Evolutionary conservation across 192 early-diverging fungal genomes (phyloP), one percentile per base, ranked within the genome.

Genomic region (Phycomyces nitens): DNA sequence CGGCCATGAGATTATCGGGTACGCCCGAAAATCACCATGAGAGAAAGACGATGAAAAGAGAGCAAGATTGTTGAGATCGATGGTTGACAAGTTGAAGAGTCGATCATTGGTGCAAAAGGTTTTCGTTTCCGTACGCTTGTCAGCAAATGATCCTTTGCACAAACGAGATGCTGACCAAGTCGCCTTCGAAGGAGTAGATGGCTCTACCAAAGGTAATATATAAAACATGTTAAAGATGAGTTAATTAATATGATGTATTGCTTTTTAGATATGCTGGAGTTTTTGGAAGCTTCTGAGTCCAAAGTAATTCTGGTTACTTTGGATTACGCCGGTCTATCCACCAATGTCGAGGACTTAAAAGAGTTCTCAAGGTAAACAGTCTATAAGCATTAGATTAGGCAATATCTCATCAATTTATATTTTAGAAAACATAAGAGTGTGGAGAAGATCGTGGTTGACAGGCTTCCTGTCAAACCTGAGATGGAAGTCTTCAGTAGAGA

Each of bases 261-360:
- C 56, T 21, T 58, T 58, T 58, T 58, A 58, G 56, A 58, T 58
- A 23, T 58, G 39, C 23, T 58, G 39, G 58, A 49, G 41, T 60
- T 60, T 23, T 60, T 60, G 29, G 47, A 49, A 6, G 12, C 42
- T 16, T 47, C 58, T 22, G 47, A 60, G 47, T 47, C 29, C 18
- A 15, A 60, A 60, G 42, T 60, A 29, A 60, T 60, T 18, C 47
- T 60, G 24, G 58, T 60, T 16, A 26, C 27, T 44, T n/a, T 60
- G 43, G 58, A 60, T 60, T 60, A 60, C 43, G 22, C 58, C 18
- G 58, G 42, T 14, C 47, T 60, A 43, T 27, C 42, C 15, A 60
- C 58, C 43, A 60, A 60, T 44, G 58, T 49, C 47, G 58, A 47
- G 47, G 42, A 60, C 47, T 44, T 60, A 44, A 60, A 60, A n/a